Evolutionary conservation across 2,329 filamentous ascomycete genomes (phyloP), one percentile per base, ranked within the genome.

Genomic region (Aspergillus ruber): DNA sequence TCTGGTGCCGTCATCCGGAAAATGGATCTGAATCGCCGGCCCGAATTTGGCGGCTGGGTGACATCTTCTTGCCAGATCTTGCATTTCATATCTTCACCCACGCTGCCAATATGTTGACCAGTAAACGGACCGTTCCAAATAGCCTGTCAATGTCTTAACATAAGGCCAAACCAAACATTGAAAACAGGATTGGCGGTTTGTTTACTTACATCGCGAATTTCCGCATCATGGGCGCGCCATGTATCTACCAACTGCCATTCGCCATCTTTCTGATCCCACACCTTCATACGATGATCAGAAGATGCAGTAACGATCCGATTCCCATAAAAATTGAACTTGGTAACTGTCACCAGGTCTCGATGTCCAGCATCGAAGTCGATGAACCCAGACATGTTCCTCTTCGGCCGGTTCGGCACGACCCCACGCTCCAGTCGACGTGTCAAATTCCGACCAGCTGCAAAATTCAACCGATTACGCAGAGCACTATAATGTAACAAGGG

Each of bases 61-160:
- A 86, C 83, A 68, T 96, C 89, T 71, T 96, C 91, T 51, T 87
- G 85, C 91, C 91, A 97, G 55, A 97, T 78, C 65, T 90, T 88
- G 74, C 94, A 89, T 66, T 85, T 84, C 61, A 91, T 88, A 60
- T 96, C 91, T 61, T 91, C 86, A 53, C 88, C 89, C 50, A 96
- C 86, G 46, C 87, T 95, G 48, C 85, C 90, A 57, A 97, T 76
- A 59, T 95, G 81, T 63, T 93, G 89, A 56, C 93, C 93, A 50
- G 93, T 84, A 53, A 88, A 91, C 0, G 90, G 87, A 1, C 90
- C 88, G 48, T 95, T 87, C 90, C 91, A 97, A 76, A 93, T 88
- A 46, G 95, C 83, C 88, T 91, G 62, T 43, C 41, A 23, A 45
- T 15, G 42, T 42, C 42, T 23, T 44, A 38, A 35, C 20, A 44